Conservation (phyloP, 106 monocot species). For the Apostasia shenzhenica region DNA sequence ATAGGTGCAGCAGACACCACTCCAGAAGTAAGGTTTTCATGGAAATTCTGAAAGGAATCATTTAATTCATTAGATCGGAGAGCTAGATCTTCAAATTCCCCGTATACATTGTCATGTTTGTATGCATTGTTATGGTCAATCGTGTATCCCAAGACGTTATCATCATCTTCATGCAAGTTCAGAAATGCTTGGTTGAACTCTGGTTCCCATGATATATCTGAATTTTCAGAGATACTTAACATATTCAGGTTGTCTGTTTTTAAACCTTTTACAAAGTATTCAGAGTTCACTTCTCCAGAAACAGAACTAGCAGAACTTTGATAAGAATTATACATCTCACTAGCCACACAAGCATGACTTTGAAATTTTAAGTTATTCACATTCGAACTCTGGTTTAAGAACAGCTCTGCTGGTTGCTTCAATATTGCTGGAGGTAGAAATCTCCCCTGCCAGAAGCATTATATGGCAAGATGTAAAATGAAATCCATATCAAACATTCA, state of each 20-base stretch:
- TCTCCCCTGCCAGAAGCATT: conserved; percentile 4
- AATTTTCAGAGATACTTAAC: neutral
- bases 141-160: too few relatives aligned
- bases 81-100: too few relatives aligned
- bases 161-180: too few relatives aligned
- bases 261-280: neutral
- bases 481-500: neutral
- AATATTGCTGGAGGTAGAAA: neutral
- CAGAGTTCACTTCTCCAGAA: conserved; percentile 10
- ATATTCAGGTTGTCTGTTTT: neutral
- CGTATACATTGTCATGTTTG: too few relatives aligned
- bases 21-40: too few relatives aligned
- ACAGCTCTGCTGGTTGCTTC: neutral
- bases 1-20: too few relatives aligned
- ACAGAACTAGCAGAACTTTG: neutral
- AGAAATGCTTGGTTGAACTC: too few relatives aligned
- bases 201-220: neutral
- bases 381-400: neutral
- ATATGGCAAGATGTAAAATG: neutral
- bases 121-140: too few relatives aligned
- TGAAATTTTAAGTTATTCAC: neutral
- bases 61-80: too few relatives aligned
- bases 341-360: neutral
- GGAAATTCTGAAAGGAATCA: too few relatives aligned
- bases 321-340: conserved; percentile 4